phyloP scores from a whole-genome alignment of 176 grass and related monocot species.

The Ensete glaucum region DNA sequence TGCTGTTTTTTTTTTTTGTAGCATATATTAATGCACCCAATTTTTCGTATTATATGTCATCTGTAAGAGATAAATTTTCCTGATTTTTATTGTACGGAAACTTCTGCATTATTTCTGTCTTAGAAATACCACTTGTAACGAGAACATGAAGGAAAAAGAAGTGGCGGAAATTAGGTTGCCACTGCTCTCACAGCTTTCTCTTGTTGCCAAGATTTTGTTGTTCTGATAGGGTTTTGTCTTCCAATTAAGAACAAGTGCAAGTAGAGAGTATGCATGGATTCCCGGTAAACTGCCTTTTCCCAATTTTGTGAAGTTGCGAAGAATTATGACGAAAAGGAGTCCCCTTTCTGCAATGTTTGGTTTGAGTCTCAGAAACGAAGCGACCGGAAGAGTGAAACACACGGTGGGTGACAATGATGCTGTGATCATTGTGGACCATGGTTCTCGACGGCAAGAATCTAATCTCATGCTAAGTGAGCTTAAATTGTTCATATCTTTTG shows the following conservation, averaged over 20 bases:
- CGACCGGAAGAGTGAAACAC: conserved; percentile 16
- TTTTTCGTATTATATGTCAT: too few relatives aligned
- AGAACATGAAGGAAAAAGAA: too few relatives aligned
- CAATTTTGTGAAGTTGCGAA: conserved; percentile 24
- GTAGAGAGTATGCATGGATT: neutral
- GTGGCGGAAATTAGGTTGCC: too few relatives aligned
- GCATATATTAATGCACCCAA: neutral
- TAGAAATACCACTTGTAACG: too few relatives aligned
- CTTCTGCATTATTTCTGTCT: too few relatives aligned
- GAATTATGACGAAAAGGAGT: conserved; percentile 22
- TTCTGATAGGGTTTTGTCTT: neutral
- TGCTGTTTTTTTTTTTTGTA: neutral
- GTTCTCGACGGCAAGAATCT: conserved; percentile 81
- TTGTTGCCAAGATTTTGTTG: neutral
- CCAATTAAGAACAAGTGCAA: neutral
- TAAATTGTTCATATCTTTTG: neutral
- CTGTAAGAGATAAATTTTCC: too few relatives aligned
- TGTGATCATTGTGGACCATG: conserved; percentile 81
- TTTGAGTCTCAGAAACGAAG: conserved; percentile 2
- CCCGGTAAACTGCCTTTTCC: neutral
- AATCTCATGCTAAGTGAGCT: conserved; percentile 83
- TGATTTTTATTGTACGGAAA: too few relatives aligned
- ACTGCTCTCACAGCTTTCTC: neutral
- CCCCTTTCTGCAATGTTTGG: conserved; percentile 21
- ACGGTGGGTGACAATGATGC: conserved; percentile 45